These are phyloP conservation scores for Penicillium sp. DNA, from an alignment of 2,329 filamentous ascomycete species.

Conservation along the genomic window DNA sequence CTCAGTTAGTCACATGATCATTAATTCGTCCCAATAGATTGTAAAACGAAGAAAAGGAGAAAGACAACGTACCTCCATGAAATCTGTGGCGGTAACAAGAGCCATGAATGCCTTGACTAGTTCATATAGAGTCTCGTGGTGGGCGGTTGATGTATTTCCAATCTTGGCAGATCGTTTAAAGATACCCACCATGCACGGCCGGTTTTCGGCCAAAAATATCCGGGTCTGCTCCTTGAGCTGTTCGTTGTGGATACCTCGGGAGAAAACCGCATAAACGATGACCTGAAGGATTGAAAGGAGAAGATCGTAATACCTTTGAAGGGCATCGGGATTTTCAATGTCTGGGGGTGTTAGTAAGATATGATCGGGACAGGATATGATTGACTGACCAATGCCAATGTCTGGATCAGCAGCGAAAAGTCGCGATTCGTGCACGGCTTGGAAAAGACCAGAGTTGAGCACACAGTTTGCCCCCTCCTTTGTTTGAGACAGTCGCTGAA, in stretches of 20 bases:
- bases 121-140: constrained; percentile 66
- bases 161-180: constrained; percentile 87
- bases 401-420: constrained; percentile 90
- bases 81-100: constrained; percentile 76
- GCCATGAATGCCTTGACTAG: constrained; percentile 82
- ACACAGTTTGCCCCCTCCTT: constrained; percentile 80
- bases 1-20: constrained; percentile 14
- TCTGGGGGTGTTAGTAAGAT: constrained; percentile 43
- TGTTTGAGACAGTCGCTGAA: constrained; percentile 80
- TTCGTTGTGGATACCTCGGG: constrained; percentile 76
- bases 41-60: background rate
- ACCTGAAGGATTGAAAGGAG: constrained; percentile 78
- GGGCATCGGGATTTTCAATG: constrained; percentile 64
- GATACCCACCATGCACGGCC: constrained; percentile 79
- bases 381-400: constrained; percentile 65
- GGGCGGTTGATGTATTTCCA: constrained; percentile 50
- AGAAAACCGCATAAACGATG: constrained; percentile 76
- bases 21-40: background rate
- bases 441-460: constrained; percentile 86
- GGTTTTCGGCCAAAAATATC: constrained; percentile 76
- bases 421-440: constrained; percentile 73
- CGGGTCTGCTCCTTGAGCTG: constrained; percentile 70
- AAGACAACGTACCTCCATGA: constrained; percentile 69
- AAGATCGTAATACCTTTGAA: constrained; percentile 80
- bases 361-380: constrained; percentile 1